Conservation (phyloP, 306 rosid genomes). For the Gleditsia sinensis region DNA sequence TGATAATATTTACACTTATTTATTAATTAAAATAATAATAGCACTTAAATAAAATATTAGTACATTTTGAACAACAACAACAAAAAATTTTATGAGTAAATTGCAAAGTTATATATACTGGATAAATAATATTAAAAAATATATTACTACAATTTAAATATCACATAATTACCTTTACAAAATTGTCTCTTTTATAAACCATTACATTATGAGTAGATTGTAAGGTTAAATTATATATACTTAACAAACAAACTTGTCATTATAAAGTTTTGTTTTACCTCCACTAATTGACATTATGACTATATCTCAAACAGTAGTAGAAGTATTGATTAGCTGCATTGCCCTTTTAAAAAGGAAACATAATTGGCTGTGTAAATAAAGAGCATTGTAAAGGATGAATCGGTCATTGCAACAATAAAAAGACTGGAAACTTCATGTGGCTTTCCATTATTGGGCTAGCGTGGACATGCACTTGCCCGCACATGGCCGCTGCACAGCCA, state of each 20-base stretch:
- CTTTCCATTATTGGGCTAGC: constrained; percentile 30
- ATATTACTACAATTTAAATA: too few species aligned
- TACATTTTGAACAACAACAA: background rate
- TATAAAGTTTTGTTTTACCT: background rate
- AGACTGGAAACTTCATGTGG: constrained; percentile 36
- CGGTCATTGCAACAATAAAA: background rate
- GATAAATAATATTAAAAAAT: too few species aligned
- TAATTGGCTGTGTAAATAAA: background rate
- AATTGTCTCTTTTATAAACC: background rate
- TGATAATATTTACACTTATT: too few species aligned
- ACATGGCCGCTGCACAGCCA: constrained; percentile 35
- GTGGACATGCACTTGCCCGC: constrained; percentile 25
- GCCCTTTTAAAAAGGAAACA: constrained; percentile 5
- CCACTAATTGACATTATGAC: background rate
- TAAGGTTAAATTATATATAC: background rate
- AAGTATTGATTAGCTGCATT: constrained; percentile 2
- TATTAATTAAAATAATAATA: too few species aligned
- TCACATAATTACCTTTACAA: background rate
- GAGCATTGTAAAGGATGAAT: background rate
- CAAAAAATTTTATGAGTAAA: background rate
- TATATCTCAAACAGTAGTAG: background rate
- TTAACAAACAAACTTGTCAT: background rate
- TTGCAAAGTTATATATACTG: background rate
- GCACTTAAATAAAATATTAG: background rate
- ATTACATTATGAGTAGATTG: background rate